Evolutionary conservation across 2,329 filamentous ascomycete species (phyloP).

Genomic region (Sporothrix protearum): DNA sequence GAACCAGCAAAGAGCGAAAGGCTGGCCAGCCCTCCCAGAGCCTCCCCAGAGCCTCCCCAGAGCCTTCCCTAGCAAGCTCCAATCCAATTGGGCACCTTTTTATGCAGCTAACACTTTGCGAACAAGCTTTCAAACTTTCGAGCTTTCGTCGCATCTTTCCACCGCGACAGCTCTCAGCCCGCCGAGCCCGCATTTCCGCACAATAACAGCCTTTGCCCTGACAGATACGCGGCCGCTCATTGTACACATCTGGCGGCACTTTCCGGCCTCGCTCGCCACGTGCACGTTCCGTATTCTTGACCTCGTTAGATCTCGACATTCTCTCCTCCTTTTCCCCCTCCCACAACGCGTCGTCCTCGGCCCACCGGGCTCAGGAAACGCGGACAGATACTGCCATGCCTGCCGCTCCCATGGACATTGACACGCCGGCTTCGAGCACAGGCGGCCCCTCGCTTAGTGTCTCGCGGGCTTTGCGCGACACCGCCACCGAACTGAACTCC

Average conservation of each 20-base stretch:
- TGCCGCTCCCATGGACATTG: conserved; percentile 57
- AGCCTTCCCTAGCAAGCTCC: conserved; percentile 4
- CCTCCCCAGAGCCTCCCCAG: background rate
- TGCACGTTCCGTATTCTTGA: background rate
- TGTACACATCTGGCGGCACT: background rate
- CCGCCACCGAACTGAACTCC: conserved; percentile 68
- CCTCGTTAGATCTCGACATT: background rate
- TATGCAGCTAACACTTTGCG: background rate
- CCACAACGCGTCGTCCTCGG: background rate
- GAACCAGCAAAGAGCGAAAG: background rate
- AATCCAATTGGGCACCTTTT: background rate
- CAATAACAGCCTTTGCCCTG: background rate
- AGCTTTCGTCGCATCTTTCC: background rate
- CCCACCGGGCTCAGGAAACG: background rate
- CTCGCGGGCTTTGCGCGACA: conserved; percentile 46
- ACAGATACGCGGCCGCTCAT: background rate
- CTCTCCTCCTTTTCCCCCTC: background rate
- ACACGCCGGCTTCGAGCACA: conserved; percentile 39
- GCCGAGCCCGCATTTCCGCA: background rate
- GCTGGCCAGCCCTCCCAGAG: conserved; percentile 5
- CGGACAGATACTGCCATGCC: conserved; percentile 39
- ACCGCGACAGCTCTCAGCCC: background rate
- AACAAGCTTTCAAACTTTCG: background rate
- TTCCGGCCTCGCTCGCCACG: background rate
- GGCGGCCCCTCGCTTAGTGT: conserved; percentile 46